phyloP scores from a whole-genome alignment of 192 early-diverging fungal genomes.

The Oehlia diaphana region DNA sequence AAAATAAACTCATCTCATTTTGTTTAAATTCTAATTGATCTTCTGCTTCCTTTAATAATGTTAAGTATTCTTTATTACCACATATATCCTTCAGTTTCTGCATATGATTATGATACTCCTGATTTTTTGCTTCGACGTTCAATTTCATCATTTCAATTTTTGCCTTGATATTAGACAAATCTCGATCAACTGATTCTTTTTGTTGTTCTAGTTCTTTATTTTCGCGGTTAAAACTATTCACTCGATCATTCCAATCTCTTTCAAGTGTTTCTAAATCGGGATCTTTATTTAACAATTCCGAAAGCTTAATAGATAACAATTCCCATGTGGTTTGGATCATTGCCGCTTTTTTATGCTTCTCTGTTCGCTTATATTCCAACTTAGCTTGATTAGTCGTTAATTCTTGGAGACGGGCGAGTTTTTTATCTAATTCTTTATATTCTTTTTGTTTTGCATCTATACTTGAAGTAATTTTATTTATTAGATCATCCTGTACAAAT shows the following conservation, averaged over 20 bases:
- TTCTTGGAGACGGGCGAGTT: not conserved
- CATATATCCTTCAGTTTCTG: not conserved
- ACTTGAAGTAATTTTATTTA: not conserved
- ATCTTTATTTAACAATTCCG: not conserved
- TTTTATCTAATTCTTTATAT: not conserved
- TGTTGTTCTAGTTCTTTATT: constrained; percentile 3
- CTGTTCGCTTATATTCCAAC: not conserved
- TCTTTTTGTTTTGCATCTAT: not conserved
- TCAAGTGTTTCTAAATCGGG: not conserved
- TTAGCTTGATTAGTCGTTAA: not conserved
- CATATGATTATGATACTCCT: not conserved
- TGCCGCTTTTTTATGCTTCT: not conserved
- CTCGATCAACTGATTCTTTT: not conserved
- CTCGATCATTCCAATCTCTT: not conserved
- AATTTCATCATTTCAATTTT: constrained; percentile 2
- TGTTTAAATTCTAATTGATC: not conserved
- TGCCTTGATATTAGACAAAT: not conserved
- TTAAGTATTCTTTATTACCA: not conserved
- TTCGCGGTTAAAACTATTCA: not conserved
- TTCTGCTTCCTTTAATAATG: not conserved
- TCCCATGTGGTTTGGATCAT: not conserved
- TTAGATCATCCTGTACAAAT: not conserved
- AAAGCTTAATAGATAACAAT: not conserved
- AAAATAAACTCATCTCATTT: constrained; percentile 30
- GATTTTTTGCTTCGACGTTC: not conserved